Base-by-base conservation (phyloP, 164 flowering plant species). In the Vitis rotundifolia region DNA sequence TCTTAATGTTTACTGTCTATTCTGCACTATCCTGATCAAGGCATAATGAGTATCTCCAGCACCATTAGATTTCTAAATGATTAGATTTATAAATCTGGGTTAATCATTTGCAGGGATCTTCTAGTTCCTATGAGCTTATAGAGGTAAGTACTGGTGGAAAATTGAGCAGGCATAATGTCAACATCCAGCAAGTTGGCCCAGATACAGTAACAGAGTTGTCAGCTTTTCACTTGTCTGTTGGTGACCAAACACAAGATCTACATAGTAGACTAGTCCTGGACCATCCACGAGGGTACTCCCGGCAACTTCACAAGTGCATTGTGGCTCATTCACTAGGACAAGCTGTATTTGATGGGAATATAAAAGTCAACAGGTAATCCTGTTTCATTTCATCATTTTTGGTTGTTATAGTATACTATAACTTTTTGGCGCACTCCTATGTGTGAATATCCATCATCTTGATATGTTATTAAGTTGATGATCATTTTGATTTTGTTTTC, bases 221-320 rank as follows among this genome's bases (percentile, higher is more conserved):
- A 1, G 76, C 98, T 14, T 82, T 92, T 69, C 97, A 94, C 70
- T 77, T 94, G 58, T 80, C 81, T 61, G 66, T 83, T 47, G 63
- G 70, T 65, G 89, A 82, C 70, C 97, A 94, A 71, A 87, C 89
- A 31, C 97, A 92, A 79, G 97, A 92, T 80, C 81, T 94, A 54
- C 97, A 94, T 69, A 94, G 98, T 75, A 89, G 73, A 56, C 73
- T 94, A 49, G 75, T 90, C 61, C 81, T 94, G 76, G 93, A 94
- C 74, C 91, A 94, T 80, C 98, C 99, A 49, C 80, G 93, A 68
- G 98, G 93, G 49, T 64, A 70, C 69, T 76, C 93, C 49, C 79
- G 81, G 15, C 98, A 95, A 78, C 89, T 93, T 76, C 99, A 95
- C 81, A 95, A 95, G 77, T 91, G 94, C 79, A 95, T 95, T 63